phyloP scores from a whole-genome alignment of 2,329 filamentous ascomycete genomes.

The Ceratocystis cubensis region DNA sequence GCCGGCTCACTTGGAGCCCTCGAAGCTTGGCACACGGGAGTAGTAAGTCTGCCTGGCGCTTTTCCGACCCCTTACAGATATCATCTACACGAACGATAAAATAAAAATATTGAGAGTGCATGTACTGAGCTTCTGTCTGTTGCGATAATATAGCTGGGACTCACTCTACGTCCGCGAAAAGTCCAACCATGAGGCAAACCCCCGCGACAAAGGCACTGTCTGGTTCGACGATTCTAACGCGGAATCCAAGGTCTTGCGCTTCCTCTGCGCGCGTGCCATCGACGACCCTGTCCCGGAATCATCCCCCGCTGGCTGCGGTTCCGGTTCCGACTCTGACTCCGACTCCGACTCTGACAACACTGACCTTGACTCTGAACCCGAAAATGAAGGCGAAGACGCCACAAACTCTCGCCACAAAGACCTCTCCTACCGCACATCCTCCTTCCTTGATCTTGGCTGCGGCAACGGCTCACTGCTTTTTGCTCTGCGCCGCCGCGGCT shows the following conservation, averaged over 20 bases:
- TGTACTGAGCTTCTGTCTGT: background rate
- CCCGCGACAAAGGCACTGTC: slow-evolving; percentile 70
- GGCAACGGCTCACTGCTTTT: slow-evolving; percentile 91
- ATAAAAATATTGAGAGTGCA: background rate
- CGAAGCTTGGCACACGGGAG: slow-evolving; percentile 72
- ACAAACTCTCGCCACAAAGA: slow-evolving; percentile 21
- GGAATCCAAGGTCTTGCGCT: slow-evolving; percentile 63
- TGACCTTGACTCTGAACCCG: background rate
- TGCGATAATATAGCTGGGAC: slow-evolving; percentile 50
- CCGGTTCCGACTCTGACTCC: slow-evolving; percentile 24
- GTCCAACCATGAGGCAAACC: slow-evolving; percentile 56
- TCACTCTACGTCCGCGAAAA: slow-evolving; percentile 59
- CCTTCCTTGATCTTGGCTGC: slow-evolving; percentile 78
- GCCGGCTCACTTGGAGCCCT: slow-evolving; percentile 62
- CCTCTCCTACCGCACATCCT: slow-evolving; percentile 28
- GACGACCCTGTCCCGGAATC: slow-evolving; percentile 4
- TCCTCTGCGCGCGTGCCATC: slow-evolving; percentile 36
- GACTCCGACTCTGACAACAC: slow-evolving; percentile 24
- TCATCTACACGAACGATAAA: too few species aligned
- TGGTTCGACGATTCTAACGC: slow-evolving; percentile 96
- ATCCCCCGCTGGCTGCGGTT: background rate
- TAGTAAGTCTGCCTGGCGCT: slow-evolving; percentile 47
- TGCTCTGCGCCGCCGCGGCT: slow-evolving; percentile 50
- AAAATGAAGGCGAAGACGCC: slow-evolving; percentile 21
- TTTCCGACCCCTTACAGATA: too few species aligned